Base-by-base conservation (phyloP, 495 filamentous ascomycete genomes). In the Aspergillus hancockii region DNA sequence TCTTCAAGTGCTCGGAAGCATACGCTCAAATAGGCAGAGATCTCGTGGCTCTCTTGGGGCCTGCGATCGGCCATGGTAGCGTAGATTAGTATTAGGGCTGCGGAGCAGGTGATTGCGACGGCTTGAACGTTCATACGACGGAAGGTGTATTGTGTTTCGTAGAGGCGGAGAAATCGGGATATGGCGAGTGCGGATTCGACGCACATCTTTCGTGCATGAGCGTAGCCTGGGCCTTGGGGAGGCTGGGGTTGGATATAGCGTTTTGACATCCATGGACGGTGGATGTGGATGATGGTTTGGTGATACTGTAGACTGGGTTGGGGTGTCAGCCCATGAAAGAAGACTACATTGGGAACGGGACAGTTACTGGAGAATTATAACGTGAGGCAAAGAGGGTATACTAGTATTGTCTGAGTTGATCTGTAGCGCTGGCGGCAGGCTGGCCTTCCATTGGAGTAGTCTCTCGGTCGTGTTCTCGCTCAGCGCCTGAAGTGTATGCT, bases 91-190 rank as follows among this genome's bases (percentile, higher is more conserved):
- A 61, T 54, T 49, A 70, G 57, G 21, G 67, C 61, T 10, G 70
- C 67, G 16, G 65, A 68, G 45, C 60, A 72, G 18, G 58, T 65
- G 47, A 68, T 66, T 10, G 58, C 57, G 30, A 72, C 63, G 10
- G 55, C 59, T 57, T 68, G 58, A 32, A 68, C 58, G 25, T 68
- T 67, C 23, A 65, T 63, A 0, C 34, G 49, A 19, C 50, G 19
- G 7, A 75, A 63, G 9, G 63, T 74, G 63, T 74, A 75, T 72
- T 61, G 75, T 8, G 69, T 63, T 41, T 79, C 75, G 58, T 83
- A 80, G 14, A 76, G 59, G 0, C 64, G 67, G 0, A 73, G 59
- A 5, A 73, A 56, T 19, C 66, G 55, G 12, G 63, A 52, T 8
- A 73, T 71, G 1, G 62, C 57, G 12, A 62, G 45, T 2, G 68